Evolutionary conservation across 108 stramenopile species (phyloP).

Genomic region (Pseudonitzschia multistriata): DNA sequence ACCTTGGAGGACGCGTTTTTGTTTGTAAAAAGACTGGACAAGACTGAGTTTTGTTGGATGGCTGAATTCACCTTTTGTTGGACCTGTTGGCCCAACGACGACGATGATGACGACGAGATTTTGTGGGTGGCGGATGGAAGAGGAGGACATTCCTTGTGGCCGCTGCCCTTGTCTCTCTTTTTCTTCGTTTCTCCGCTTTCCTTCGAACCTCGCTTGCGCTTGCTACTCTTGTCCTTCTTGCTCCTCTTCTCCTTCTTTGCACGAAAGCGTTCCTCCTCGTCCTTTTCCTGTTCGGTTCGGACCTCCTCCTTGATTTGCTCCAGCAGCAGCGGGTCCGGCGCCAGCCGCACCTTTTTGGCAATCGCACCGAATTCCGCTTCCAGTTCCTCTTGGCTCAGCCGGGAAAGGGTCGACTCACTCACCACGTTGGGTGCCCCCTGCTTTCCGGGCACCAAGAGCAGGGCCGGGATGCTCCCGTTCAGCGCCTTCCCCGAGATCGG

Average conservation of each 20-base stretch:
- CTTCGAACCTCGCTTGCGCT: not conserved
- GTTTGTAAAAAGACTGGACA: slow-evolving; percentile 47
- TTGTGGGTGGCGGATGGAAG: not conserved
- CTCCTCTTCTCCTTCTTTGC: slow-evolving; percentile 20
- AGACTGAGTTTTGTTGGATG: slow-evolving; percentile 36
- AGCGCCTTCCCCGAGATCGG: slow-evolving; percentile 70
- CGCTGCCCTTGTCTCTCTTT: not conserved
- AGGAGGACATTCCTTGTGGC: not conserved
- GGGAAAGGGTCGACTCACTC: slow-evolving; percentile 62
- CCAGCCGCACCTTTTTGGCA: slow-evolving; percentile 59
- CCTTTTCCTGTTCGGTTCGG: slow-evolving; percentile 32
- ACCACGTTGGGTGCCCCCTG: slow-evolving; percentile 54
- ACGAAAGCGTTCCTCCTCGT: slow-evolving; percentile 28
- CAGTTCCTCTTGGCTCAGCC: slow-evolving; percentile 56
- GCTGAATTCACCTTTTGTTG: slow-evolving; percentile 36
- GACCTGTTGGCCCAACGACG: slow-evolving; percentile 25
- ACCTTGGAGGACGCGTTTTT: slow-evolving; percentile 3
- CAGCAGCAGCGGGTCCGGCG: slow-evolving; percentile 46
- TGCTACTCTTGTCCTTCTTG: slow-evolving; percentile 12
- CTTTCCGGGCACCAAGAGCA: slow-evolving; percentile 52
- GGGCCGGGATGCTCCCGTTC: slow-evolving; percentile 54
- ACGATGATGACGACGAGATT: not conserved
- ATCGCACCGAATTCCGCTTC: slow-evolving; percentile 73
- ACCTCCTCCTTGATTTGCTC: slow-evolving; percentile 43
- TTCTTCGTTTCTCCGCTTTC: not conserved